Evolutionary conservation across 2,329 filamentous ascomycete genomes (phyloP), one percentile per base, ranked within the genome.

Genomic region (Apiospora phragmitis): DNA sequence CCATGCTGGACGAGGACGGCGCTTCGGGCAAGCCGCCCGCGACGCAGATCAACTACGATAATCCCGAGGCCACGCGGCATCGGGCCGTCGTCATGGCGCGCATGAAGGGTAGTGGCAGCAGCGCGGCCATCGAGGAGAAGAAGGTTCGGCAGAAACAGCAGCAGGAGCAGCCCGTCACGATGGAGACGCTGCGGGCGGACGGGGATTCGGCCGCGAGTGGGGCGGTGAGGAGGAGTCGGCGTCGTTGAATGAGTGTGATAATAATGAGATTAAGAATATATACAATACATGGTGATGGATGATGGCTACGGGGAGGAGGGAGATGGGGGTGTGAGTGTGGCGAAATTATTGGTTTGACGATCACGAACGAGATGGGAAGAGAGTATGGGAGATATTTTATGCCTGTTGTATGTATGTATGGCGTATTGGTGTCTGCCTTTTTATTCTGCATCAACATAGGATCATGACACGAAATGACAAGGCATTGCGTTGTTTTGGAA

Each of bases 41-140:
- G 2, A 89, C 88, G 9, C 87, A 90, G 77, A 79, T 90, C 3
- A 83, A 83, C 71, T 90, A 89, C 70, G 81, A 84, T 5, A 86
- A 89, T 70, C 84, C 86, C 0, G 83, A 86, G 24, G 86, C 86
- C 3, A 79, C 82, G 72, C 78, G 80, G 71, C 76, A 78, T 59
- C 75, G 79, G 4, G 74, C 74, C 18, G 72, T 71, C 8, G 72
- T 79, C 9, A 69, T 78, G 59, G 74, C 75, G 42, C 74, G 74
- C 29, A 77, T 79, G 68, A 43, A 68, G 47, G 55, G 67, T 8
- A 55, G 62, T 8, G 51, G 69, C 4, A 18, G 65, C 26, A 42
- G 65, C 29, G 43, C 26, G 24, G 24, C 42, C 14, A 9, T 24
- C 32, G 41, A 18, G 24, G 43, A 29, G 18, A 62, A 16, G n/a